A percentile compares a stretch with the other conserved stretches of the same genome.
Evolutionary conservation across 169 alveolate genomes (phyloP).

Genomic region (Ichthyophthirius multifiliis): DNA sequence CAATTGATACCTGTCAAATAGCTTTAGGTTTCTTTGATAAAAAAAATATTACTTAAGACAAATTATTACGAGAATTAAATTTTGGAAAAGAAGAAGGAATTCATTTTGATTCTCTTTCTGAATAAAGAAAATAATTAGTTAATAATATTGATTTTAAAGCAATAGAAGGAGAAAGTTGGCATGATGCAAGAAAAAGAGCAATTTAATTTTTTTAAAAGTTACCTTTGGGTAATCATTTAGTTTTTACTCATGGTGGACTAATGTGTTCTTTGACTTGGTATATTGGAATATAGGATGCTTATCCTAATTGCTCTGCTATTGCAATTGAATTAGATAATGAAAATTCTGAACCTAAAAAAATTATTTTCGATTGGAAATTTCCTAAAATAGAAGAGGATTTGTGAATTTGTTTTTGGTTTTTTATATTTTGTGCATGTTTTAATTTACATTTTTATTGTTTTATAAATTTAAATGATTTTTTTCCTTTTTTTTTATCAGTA

Average conservation of each 20-base stretch:
- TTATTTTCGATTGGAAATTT: constrained; percentile 37
- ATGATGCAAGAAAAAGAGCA: constrained; percentile 54
- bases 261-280: constrained; percentile 56
- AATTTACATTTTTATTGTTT: no score
- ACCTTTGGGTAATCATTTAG: constrained; percentile 24
- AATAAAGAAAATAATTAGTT: constrained; percentile 43
- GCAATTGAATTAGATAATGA: constrained; percentile 28
- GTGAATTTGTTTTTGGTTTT: no score
- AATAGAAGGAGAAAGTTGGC: constrained; percentile 73
- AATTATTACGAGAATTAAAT: constrained; percentile 56
- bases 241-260: constrained; percentile 75
- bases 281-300: constrained; percentile 31
- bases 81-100: constrained; percentile 75
- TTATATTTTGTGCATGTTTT: no score
- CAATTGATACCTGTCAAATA: constrained; percentile 54
- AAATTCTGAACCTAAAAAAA: constrained; percentile 5
- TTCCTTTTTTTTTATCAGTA: no score
- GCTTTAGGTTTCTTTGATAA: constrained; percentile 62
- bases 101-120: constrained; percentile 58
- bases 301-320: constrained; percentile 38
- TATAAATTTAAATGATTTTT: no score
- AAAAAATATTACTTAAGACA: background rate
- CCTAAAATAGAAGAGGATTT: constrained; percentile 38
- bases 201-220: constrained; percentile 16
- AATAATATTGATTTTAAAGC: constrained; percentile 46